phyloP scores from a whole-genome alignment of 805 yeast species.

The Danielia oregonensis region DNA sequence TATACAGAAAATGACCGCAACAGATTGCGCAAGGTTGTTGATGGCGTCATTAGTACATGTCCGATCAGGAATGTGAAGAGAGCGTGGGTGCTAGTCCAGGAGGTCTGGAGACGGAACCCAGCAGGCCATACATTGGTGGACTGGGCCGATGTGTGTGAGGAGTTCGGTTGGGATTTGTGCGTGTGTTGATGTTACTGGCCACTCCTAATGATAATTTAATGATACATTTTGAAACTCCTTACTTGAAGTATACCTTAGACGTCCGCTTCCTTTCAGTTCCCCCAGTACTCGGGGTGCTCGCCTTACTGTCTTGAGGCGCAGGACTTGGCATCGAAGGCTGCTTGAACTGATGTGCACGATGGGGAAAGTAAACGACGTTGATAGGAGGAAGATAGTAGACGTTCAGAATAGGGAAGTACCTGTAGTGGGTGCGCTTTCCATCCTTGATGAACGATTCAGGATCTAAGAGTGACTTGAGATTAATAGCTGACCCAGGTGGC shows the following conservation, averaged over 20 bases:
- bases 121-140: constrained; percentile 33
- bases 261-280: constrained; percentile 4
- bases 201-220: background rate
- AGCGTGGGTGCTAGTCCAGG: constrained; percentile 33
- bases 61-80: constrained; percentile 29
- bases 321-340: constrained; percentile 1
- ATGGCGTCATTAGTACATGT: constrained; percentile 12
- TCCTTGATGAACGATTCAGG: constrained; percentile 3
- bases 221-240: background rate
- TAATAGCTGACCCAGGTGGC: background rate
- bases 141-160: constrained; percentile 37
- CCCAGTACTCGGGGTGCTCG: background rate
- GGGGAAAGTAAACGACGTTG: constrained; percentile 54
- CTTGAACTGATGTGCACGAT: constrained; percentile 43
- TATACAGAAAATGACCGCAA: constrained; percentile 17
- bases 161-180: constrained; percentile 23
- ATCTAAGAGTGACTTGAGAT: constrained; percentile 8
- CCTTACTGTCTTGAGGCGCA: constrained; percentile 1
- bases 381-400: constrained; percentile 54
- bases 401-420: constrained; percentile 48
- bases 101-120: constrained; percentile 36
- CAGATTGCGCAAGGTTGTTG: constrained; percentile 10
- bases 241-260: constrained; percentile 12
- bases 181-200: constrained; percentile 1
- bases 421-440: constrained; percentile 24